Base-by-base conservation (phyloP, 2,329 filamentous ascomycete species). In the Orbilia brochopaga region DNA sequence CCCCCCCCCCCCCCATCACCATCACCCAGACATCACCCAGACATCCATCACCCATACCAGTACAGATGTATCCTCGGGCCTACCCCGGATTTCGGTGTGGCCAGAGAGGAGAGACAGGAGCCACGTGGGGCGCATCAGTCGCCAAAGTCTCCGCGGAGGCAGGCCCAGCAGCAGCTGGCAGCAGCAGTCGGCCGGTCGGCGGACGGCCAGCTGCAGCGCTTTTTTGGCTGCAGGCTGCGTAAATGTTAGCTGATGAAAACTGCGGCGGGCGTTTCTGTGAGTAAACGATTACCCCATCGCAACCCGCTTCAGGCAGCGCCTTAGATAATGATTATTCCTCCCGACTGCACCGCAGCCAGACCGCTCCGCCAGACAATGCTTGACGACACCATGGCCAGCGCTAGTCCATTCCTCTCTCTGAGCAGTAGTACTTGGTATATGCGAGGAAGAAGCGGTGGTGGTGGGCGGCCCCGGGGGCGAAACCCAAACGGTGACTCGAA, bases 251-350 rank as follows among this genome's bases (percentile, higher is more conserved):
- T 46, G 42, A 59, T 59, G 35, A 42, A 59, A 59, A 59, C 27
- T 50, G 48, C n/a, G n/a, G 37, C 40, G 37, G 58, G 35, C 24
- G 52, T 63, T 63, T 63, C 52, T 70, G 58, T 70, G 50, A 63
- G 51, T 52, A 63, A 63, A 63, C 54, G n/a, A 59, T 70, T 70
- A 70, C 65, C 65, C 65, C 65, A 70, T 70, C 65, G 24, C 30
- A 70, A 70, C 53, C 65, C 59, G 17, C 52, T 58, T 53, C 46
- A 27, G 65, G 59, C 53, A 70, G 55, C 51, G 57, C 37, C 56
- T 69, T 69, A 69, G 64, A 69, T 69, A 69, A 69, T 69, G 55
- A 53, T 50, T 37, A 42, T 42, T 21, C 63, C 48, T 54, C 30
- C 50, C 51, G 54, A 51, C 50, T 19, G 6, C 52, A 6, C 32